Evolutionary conservation across 495 filamentous ascomycete genomes (phyloP).

Genomic region (Rhypophila decipiens): DNA sequence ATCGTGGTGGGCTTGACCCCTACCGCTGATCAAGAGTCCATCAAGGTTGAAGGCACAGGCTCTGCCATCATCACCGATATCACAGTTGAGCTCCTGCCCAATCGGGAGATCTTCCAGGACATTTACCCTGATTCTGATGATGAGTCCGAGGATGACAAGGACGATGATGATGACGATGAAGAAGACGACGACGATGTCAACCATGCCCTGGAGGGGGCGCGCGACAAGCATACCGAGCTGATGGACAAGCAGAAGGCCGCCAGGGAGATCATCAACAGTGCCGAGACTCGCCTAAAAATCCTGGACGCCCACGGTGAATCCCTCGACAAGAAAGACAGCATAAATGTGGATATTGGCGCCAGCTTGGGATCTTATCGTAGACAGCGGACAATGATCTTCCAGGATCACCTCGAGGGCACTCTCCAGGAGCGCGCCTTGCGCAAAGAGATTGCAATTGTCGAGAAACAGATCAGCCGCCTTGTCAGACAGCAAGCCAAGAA

Average conservation of each 20-base stretch:
- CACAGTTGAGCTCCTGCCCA: conserved; percentile 55
- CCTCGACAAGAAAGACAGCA: conserved; percentile 21
- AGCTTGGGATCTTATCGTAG: conserved; percentile 39
- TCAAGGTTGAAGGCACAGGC: conserved; percentile 64
- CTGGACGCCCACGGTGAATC: conserved; percentile 40
- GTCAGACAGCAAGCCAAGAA: conserved; percentile 22
- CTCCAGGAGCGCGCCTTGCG: conserved; percentile 23
- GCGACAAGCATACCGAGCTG: conserved; percentile 18
- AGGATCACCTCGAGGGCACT: conserved; percentile 28
- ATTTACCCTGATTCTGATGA: conserved; percentile 46
- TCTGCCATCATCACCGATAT: conserved; percentile 60
- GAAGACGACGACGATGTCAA: conserved; percentile 20
- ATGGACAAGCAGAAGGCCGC: conserved; percentile 20
- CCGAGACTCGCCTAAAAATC: conserved; percentile 32
- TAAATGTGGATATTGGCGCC: conserved; percentile 19
- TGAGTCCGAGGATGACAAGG: conserved; percentile 27
- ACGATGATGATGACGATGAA: conserved; percentile 27
- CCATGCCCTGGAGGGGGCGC: conserved; percentile 18
- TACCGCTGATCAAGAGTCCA: conserved; percentile 56
- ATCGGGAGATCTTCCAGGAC: conserved; percentile 52
- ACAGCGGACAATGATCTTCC: conserved; percentile 43
- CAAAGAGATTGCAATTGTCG: conserved; percentile 31
- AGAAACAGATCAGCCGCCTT: conserved; percentile 26
- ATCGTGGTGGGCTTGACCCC: conserved; percentile 59
- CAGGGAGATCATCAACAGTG: conserved; percentile 29